phyloP scores from a whole-genome alignment of 345 rosid genomes.

The Capsella bursapastoris region DNA sequence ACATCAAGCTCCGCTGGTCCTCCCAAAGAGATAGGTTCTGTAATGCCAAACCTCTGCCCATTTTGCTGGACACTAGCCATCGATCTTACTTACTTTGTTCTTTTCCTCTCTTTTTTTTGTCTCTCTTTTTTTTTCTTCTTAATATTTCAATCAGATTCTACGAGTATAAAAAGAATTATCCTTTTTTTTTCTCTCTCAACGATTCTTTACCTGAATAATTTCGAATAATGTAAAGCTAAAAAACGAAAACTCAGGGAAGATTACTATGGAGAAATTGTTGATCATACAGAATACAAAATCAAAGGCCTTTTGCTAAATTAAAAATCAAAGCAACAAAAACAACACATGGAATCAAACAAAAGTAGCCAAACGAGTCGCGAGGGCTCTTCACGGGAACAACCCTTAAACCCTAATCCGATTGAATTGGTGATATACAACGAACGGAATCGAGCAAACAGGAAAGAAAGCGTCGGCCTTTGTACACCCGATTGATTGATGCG shows the following conservation, averaged over 20 bases:
- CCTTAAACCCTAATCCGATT: conserved; percentile 41
- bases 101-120: conserved; percentile 2
- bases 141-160: conserved; percentile 37
- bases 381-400: conserved; percentile 33
- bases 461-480: conserved; percentile 35
- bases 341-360: conserved; percentile 36
- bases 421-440: conserved; percentile 25
- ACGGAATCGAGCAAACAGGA: neutral
- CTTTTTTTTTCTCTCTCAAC: conserved; percentile 21
- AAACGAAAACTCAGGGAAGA: conserved; percentile 30
- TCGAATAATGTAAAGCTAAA: conserved; percentile 37
- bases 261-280: conserved; percentile 43
- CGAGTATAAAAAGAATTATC: neutral
- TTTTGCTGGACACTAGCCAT: conserved; percentile 69
- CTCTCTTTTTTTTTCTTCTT: neutral
- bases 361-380: conserved; percentile 28
- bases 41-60: conserved; percentile 74
- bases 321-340: conserved; percentile 24
- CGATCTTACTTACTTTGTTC: conserved; percentile 12
- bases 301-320: conserved; percentile 11
- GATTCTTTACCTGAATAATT: conserved; percentile 29
- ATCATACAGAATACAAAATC: conserved; percentile 44
- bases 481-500: conserved; percentile 18
- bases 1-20: conserved; percentile 92
- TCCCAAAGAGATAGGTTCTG: conserved; percentile 91